Conservation (phyloP, 1,284 basidiomycete species). For the Tilletia caries region DNA sequence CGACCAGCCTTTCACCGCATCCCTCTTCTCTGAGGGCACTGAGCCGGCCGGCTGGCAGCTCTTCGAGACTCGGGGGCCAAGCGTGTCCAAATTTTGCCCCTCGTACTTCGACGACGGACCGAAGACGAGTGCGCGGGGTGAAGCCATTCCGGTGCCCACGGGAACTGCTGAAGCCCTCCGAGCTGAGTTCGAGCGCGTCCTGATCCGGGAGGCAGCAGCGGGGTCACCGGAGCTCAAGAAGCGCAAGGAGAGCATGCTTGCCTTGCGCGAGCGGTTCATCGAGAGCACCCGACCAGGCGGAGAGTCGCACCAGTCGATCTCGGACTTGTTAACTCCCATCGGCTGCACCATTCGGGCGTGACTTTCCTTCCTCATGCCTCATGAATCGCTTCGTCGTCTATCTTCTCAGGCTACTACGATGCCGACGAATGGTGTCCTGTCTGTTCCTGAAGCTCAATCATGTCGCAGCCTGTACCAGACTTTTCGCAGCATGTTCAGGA, state of each 20-base stretch:
- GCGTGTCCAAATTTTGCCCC: neutral
- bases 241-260: neutral
- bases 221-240: neutral
- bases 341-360: no score
- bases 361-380: no score
- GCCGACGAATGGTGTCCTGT: no score
- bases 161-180: neutral
- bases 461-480: no score
- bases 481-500: no score
- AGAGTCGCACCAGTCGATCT: no score
- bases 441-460: no score
- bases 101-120: neutral
- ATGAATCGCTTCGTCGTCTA: no score
- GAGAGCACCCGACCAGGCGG: neutral
- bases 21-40: neutral
- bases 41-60: neutral
- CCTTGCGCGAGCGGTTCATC: neutral
- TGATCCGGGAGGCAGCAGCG: neutral
- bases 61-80: neutral
- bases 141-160: neutral
- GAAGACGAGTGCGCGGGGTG: neutral
- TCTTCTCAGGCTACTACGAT: no score
- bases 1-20: constrained; percentile 4
- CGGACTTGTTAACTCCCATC: no score
- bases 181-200: neutral